Base-by-base conservation (phyloP, 768 basidiomycete genomes). In the Lactifluus rugatus region DNA sequence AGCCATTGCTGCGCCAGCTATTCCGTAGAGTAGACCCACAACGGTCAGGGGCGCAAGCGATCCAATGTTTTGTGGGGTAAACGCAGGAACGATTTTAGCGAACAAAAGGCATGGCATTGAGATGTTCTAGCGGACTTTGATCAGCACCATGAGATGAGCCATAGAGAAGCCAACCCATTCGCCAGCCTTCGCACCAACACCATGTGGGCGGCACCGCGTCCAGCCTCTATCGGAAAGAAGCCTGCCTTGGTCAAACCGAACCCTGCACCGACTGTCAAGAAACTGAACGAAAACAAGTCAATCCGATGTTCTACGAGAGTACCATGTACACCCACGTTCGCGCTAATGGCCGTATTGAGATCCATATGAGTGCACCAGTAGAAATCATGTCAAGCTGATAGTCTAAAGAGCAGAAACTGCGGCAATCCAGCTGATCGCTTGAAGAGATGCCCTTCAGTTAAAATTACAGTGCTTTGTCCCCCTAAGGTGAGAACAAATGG, bases 41-140 rank as follows among this genome's bases (percentile, higher is more conserved):
- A 87, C 72, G 26, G 83, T 64, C 13, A 89, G 73, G 1, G 86
- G 87, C 4, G 83, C 83, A 31, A 87, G 66, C 4, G 77, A 75
- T 31, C 69, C 54, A 16, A 85, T 70, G 64, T 85, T 86, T 36
- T 82, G 75, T 0, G 78, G 62, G 9, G 74, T 77, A 60, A 88
- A 84, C 2, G 83, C 78, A 0, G 84, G 82, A 0, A 89, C 76
- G 49, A 89, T 85, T 61, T 81, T 84, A 7, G 84, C 85, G 68
- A 89, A 87, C 73, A 87, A 69, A 14, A 87, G 75, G 62, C 77
- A 78, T 10, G 86, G 86, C 9, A 83, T 64, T 2, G 81, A 73
- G 54, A 88, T 75, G 62, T 85, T 86, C 72, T 59, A 42, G 16
- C 19, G n/a, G 54, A 17, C n/a, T 34, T 26, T 13, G 3, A n/a